Evolutionary conservation across 306 rosid genomes (phyloP).

Genomic region (Carpinus viminea): DNA sequence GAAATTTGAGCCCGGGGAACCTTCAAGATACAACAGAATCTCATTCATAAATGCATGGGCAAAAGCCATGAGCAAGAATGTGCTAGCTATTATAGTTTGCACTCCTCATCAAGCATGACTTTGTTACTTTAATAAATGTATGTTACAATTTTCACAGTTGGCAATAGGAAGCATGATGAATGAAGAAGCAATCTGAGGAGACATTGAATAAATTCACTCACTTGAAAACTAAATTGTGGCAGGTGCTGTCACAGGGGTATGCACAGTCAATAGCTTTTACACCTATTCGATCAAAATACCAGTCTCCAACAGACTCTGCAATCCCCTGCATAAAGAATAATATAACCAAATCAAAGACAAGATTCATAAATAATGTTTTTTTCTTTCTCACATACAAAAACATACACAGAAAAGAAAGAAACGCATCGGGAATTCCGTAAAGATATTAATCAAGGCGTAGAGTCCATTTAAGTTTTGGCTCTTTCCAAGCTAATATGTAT

Average conservation of each 20-base stretch:
- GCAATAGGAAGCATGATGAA: slow-evolving; percentile 17
- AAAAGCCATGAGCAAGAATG: slow-evolving; percentile 6
- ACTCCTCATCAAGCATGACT: slow-evolving; percentile 9
- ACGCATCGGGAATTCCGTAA: slow-evolving; percentile 7
- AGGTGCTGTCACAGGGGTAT: slow-evolving; percentile 86
- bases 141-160: slow-evolving; percentile 33
- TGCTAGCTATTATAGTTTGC: slow-evolving; percentile 19
- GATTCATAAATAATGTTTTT: slow-evolving; percentile 4
- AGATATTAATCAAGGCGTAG: not conserved
- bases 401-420: not conserved
- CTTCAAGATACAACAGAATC: slow-evolving; percentile 16
- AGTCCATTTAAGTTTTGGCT: not conserved
- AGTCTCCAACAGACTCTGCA: slow-evolving; percentile 83
- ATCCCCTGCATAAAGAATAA: slow-evolving; percentile 53
- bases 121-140: slow-evolving; percentile 25
- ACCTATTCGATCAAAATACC: slow-evolving; percentile 65
- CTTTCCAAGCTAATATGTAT: not conserved
- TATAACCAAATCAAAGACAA: not conserved
- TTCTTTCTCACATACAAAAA: slow-evolving; percentile 3
- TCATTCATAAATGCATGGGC: slow-evolving; percentile 14
- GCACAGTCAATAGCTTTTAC: slow-evolving; percentile 82
- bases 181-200: slow-evolving; percentile 15
- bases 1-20: slow-evolving; percentile 22
- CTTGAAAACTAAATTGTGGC: slow-evolving; percentile 77
- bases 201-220: slow-evolving; percentile 48